Base-by-base conservation (phyloP, 306 rosid species). In the Mimosa bimucronata region DNA sequence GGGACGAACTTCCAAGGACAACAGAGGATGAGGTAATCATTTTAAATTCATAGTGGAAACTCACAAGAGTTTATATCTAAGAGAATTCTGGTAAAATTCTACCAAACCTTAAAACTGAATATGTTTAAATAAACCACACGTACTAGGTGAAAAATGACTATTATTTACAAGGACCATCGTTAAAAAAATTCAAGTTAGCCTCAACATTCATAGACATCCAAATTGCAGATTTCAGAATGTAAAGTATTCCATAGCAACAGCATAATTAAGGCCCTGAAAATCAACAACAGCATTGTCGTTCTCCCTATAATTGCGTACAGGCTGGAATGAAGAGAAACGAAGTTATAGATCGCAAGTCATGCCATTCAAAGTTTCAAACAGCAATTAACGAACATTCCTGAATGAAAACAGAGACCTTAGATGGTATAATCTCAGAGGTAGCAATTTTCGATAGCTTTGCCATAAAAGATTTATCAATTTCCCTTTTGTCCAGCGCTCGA, bases 361-460 rank as follows among this genome's bases (percentile, higher is more conserved):
- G 74, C 57, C 57, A 30, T n/a, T n/a, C n/a, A n/a, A n/a, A n/a
- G n/a, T n/a, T 23, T 26, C 30, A 41, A 42, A 21, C 55, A 44
- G 37, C 37, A 42, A 42, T 25, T 14, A 23, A 9, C 19, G 25
- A 44, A 13, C 16, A 26, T n/a, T 50, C 30, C 29, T 30, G 64
- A 28, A 13, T n/a, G 23, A 37, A 73, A 52, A 62, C n/a, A 71
- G 75, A 71, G 29, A 88, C 94, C 90, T 88, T 88, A 53, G 92
- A 85, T 70, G 94, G 87, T 40, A 90, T 83, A 73, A 90, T 86
- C 83, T 90, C 94, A 1, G 90, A 77, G 4, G 89, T 90, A 72
- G 94, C 88, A 75, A 88, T 88, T 88, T 88, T 90, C 0, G 94
- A 90, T 13, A 90, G 87, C 87, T 88, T 90, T 7, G 78, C 28